Base-by-base conservation (phyloP, 805 yeast genomes). In the Blastobotrys parvus region DNA sequence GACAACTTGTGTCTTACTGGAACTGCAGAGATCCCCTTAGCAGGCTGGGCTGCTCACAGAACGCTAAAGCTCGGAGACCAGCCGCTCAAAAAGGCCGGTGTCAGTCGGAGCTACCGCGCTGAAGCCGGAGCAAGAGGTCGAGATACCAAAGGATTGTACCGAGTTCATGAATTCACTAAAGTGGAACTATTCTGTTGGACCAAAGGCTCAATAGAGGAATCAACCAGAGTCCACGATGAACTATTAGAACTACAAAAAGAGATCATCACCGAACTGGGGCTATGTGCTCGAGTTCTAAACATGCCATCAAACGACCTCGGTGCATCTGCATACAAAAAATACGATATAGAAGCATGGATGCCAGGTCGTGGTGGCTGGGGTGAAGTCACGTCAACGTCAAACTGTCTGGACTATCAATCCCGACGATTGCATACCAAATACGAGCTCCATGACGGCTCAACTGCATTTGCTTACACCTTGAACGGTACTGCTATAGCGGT, bases 281-380 rank as follows among this genome's bases (percentile, higher is more conserved):
- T 92, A 3, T 70, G 77, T 17, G 94, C 95, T 2, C 77, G 87
- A 49, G 83, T 90, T 19, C 66, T 92, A 21, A 77, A 83, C 48
- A 87, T 92, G 88, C 97, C 97, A 0, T 78, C 81, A 20, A 77
- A 82, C 49, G 98, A 92, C 59, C 65, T 92, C 41, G 98, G 98
- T 0, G 81, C 95, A 0, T 95, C 98, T 1, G 97, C 97, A 0
- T 77, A 72, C 62, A 80, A 83, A 56, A 92, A 92, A 60, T 86
- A 79, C 58, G 98, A 92, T 54, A 85, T 89, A 45, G 98, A 92
- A 63, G 95, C 89, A 0, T 86, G 95, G 88, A 90, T 92, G 97
- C 97, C 97, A 0, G 97, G 97, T 2, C 75, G 96, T 54, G 89
- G 86, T 1, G 60, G 66, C 1, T 90, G 94, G 86, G 98, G 98